Evolutionary conservation across 306 rosid species (phyloP), one percentile per base, ranked within the genome.

Genomic region (Lupinus albus): DNA sequence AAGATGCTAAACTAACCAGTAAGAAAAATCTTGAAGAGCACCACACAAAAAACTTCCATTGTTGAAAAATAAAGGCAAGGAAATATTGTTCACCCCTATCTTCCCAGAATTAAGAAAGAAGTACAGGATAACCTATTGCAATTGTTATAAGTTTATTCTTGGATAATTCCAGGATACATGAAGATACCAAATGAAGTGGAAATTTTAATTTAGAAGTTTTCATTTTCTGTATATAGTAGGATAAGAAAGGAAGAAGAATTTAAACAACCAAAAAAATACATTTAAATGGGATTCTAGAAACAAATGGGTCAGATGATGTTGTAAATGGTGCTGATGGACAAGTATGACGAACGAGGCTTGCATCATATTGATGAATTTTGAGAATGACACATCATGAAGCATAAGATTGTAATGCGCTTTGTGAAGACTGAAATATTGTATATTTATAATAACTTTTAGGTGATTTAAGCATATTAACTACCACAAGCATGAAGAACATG

Each of bases 391-490:
- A 46, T 21, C 21, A 57, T 1, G 30, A 68, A 67, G 2, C 48
- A 33, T 45, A 53, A 33, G 50, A 60, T 67, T 30, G 10, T 8
- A 67, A 55, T 53, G 54, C 61, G 57, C 32, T 65, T 64, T 7
- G 44, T 66, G 69, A 75, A 60, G 46, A 70, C n/a, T 53, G 18
- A 21, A 53, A 54, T 36, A 70, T 12, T 52, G 25, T 33, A 53
- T 53, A 18, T 20, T 49, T 63, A 49, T 25, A 33, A 0, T 33
- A 33, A 33, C 36, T 50, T 57, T 49, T 50, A 65, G 70, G 70
- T 62, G 51, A 68, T 42, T 64, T 33, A 45, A 70, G 77, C 44
- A 51, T 60, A 46, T 73, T 44, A 70, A 58, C 8, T 41, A 64
- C 49, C 35, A 64, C 48, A 52, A 14, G 55, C 62, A 57, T 10